phyloP scores from a whole-genome alignment of 345 rosid genomes.

The Dovyalis caffra region DNA sequence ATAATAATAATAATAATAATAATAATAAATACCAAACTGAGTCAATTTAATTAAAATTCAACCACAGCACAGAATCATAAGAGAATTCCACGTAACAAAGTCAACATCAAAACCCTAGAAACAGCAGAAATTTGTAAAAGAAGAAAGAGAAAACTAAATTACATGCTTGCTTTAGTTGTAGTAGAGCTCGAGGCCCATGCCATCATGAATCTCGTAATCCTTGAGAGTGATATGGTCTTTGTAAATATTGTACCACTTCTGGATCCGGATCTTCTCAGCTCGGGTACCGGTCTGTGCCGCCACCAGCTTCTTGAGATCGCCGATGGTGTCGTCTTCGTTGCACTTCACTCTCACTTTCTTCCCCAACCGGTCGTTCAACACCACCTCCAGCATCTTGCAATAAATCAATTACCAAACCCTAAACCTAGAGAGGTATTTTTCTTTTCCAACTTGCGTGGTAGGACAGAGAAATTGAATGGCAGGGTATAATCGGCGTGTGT shows the following conservation, averaged over 20 bases:
- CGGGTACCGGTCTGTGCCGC: conserved; percentile 45
- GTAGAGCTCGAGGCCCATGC: conserved; percentile 44
- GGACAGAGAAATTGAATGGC: background rate
- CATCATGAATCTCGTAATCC: conserved; percentile 39
- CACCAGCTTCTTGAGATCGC: conserved; percentile 43
- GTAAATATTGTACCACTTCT: conserved; percentile 45
- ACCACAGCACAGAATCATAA: background rate
- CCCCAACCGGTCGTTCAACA: conserved; percentile 38
- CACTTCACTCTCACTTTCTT: conserved; percentile 41
- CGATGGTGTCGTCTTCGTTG: conserved; percentile 36
- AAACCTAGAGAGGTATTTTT: background rate
- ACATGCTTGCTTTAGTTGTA: conserved; percentile 16
- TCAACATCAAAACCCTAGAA: background rate
- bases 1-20: too few relatives aligned
- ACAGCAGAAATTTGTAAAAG: background rate
- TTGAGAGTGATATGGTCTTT: conserved; percentile 38
- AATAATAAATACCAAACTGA: too few relatives aligned
- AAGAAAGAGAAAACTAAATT: background rate
- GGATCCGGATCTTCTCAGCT: conserved; percentile 48
- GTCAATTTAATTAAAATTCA: background rate
- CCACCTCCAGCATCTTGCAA: conserved; percentile 37
- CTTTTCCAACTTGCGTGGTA: background rate
- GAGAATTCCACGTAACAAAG: background rate
- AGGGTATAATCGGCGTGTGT: background rate
- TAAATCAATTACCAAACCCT: background rate